phyloP scores from a whole-genome alignment of 2,329 filamentous ascomycete genomes.

The Pseudocercospora pini-densiflorae region DNA sequence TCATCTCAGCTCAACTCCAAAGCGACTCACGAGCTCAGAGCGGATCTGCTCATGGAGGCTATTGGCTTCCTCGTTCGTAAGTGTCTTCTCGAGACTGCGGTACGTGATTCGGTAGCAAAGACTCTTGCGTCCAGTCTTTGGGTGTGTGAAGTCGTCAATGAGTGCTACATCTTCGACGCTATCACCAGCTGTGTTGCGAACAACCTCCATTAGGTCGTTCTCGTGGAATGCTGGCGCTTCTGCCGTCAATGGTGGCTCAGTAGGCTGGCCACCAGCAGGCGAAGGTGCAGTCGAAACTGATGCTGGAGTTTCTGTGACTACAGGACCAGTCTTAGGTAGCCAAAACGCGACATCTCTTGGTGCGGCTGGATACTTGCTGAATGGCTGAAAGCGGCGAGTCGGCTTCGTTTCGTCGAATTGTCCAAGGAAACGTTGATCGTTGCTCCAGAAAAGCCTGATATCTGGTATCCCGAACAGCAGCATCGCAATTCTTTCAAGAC shows the following conservation, averaged over 20 bases:
- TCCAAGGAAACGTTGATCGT: conserved; percentile 79
- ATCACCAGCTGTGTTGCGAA: conserved; percentile 80
- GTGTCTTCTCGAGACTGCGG: conserved; percentile 84
- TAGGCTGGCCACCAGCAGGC: conserved; percentile 41
- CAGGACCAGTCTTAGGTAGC: conserved; percentile 56
- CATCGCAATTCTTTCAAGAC: conserved; percentile 96
- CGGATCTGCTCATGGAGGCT: conserved; percentile 72
- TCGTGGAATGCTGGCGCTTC: conserved; percentile 70
- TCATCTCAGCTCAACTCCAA: conserved; percentile 79
- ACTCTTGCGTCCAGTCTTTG: conserved; percentile 80
- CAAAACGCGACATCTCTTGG: conserved; percentile 96
- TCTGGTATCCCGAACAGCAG: conserved; percentile 94
- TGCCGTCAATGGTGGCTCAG: conserved; percentile 40
- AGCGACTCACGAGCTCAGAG: conserved; percentile 65
- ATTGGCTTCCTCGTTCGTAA: conserved; percentile 84
- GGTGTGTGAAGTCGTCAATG: conserved; percentile 86
- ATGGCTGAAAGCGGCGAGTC: conserved; percentile 74
- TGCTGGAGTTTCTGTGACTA: conserved; percentile 39
- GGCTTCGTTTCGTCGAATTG: conserved; percentile 68
- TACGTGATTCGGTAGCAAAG: conserved; percentile 94
- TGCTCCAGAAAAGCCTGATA: conserved; percentile 95
- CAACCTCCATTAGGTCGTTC: conserved; percentile 97
- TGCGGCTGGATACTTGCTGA: conserved; percentile 88
- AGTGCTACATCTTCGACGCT: conserved; percentile 84
- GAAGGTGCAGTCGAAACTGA: conserved; percentile 39